phyloP scores from a whole-genome alignment of 225 moss, liverwort and hornwort species.

The Pleurozium schreberi region DNA sequence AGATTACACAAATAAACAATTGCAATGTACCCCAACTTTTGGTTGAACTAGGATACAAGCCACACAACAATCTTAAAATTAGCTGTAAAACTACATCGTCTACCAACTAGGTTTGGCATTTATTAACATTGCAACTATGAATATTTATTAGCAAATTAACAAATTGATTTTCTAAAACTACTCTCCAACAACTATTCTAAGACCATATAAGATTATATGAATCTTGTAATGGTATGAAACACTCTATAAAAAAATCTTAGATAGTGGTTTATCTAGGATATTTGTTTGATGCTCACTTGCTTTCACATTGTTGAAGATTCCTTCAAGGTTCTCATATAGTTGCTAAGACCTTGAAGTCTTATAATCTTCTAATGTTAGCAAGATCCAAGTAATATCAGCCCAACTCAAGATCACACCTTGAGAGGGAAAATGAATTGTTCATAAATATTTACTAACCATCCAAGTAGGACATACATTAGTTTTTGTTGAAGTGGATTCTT shows the following conservation, averaged over 20 bases:
- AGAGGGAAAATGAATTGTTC: not conserved
- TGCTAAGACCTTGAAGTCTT: not conserved
- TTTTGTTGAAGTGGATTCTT: not conserved
- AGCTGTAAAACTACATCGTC: fast-evolving
- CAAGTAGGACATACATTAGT: not conserved
- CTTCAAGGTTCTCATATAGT: not conserved
- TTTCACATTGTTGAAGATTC: not conserved
- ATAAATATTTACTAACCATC: not conserved
- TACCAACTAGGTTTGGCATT: not conserved
- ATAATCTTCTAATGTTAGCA: not conserved
- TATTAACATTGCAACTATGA: not conserved
- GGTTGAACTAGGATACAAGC: fast-evolving
- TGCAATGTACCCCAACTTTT: not conserved
- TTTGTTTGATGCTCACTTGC: not conserved
- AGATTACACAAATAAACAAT: not conserved
- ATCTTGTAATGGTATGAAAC: not conserved
- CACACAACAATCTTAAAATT: not conserved
- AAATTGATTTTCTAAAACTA: not conserved
- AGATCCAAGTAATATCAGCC: too few relatives aligned
- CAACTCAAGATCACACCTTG: not conserved
- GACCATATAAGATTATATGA: not conserved
- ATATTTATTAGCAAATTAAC: not conserved
- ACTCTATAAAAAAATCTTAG: too few relatives aligned
- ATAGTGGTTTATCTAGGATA: not conserved
- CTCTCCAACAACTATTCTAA: not conserved